Evolutionary conservation across 805 yeast species (phyloP), one percentile per base, ranked within the genome.

Genomic region (Ascoidea asiatica): DNA sequence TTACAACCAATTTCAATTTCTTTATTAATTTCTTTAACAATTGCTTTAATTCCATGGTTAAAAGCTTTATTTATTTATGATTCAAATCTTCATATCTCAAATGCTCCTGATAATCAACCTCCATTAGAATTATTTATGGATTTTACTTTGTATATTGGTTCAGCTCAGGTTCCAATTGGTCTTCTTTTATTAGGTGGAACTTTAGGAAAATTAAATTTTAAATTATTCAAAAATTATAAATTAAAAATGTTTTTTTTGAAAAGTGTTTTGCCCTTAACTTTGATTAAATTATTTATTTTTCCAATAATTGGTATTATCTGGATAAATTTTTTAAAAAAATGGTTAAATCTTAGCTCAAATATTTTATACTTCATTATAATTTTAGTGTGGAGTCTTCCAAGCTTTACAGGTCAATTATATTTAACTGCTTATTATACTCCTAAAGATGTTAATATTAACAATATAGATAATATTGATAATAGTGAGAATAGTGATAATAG

Each of bases 121-220:
- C 89, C 95, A 4, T 66, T 90, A 39, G 83, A 89, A 15, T 90
- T 90, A 51, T 51, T 90, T 4, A 83, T 90, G 75, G 96, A 90
- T 57, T 77, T 78, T 48, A 67, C 89, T 1, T 57, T 73, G 7
- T 92, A 89, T 57, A 65, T 92, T 4, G 95, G 95, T 0, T 77
- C 79, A 2, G 95, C 97, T 0, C 79, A 86, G 39, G 97, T 90
- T 33, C 97, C 97, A 2, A 64, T 87, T 45, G 98, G 97, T 4
- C 67, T 90, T 47, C 59, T 87, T 43, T 58, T 92, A 42, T 61
- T 92, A 21, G 98, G 98, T 1, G 95, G 90, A 3, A 88, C 96
- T 5, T 76, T 90, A 40, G 83, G 96, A 1, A 65, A 96, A 43
- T 68, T 90, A 40, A 64, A 74, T 46, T 64, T 87, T 36, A 29